phyloP scores from a whole-genome alignment of 495 filamentous ascomycete genomes.

The Tuber melanosporum region DNA sequence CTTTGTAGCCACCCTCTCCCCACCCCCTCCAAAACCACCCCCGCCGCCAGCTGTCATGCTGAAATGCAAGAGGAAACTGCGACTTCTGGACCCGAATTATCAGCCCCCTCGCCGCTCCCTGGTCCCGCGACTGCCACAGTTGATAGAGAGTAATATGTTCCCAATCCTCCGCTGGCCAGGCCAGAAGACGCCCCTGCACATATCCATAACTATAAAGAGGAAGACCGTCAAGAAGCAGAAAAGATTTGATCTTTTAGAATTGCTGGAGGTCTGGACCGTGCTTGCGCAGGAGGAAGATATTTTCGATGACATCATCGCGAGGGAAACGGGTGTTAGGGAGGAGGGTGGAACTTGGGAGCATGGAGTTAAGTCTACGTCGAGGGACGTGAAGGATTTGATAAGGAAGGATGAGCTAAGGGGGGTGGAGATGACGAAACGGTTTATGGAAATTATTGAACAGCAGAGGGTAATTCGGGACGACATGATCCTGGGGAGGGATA shows the following conservation, averaged over 20 bases:
- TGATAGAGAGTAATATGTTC: conserved; percentile 18
- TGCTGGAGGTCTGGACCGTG: conserved; percentile 20
- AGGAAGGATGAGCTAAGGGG: conserved; percentile 7
- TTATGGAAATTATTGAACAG: conserved; percentile 21
- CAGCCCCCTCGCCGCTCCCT: conserved; percentile 5
- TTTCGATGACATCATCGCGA: conserved; percentile 24
- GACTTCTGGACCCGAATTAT: not conserved
- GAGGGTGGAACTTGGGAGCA: not conserved
- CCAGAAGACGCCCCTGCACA: not conserved
- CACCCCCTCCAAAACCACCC: conserved; percentile 24
- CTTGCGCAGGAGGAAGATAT: conserved; percentile 34
- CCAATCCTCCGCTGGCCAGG: conserved; percentile 34
- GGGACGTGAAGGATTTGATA: conserved; percentile 12
- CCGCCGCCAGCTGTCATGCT: conserved; percentile 22
- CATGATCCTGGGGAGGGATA: conserved; percentile 12
- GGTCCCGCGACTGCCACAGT: conserved; percentile 8
- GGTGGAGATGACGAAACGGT: conserved; percentile 11
- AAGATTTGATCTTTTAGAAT: conserved; percentile 14
- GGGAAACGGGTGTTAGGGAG: conserved; percentile 5
- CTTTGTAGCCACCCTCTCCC: conserved; percentile 17
- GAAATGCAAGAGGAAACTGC: conserved; percentile 9
- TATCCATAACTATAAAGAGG: conserved; percentile 26
- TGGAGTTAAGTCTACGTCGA: conserved; percentile 11
- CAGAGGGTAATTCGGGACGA: conserved; percentile 14
- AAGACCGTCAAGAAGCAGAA: conserved; percentile 28